Evolutionary conservation across 192 early-diverging fungal species (phyloP), one percentile per base, ranked within the genome.

Genomic region (Linnemannia elongata): DNA sequence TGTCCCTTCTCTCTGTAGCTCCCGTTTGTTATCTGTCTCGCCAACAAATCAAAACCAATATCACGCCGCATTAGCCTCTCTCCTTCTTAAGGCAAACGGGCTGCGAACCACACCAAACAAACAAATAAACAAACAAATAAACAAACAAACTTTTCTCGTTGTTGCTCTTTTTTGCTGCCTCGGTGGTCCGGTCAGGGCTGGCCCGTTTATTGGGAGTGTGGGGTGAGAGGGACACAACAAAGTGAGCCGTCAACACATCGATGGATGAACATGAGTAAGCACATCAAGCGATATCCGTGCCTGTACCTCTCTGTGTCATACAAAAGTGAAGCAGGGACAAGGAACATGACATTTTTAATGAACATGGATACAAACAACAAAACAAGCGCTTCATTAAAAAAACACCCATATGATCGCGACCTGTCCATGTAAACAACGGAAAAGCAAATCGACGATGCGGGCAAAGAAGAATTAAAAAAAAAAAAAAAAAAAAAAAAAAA

Each of bases 311-410:
- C 4, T 6, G 2, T 66, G 60, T 66, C 30, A 27, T 33, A 66
- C 60, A 66, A 66, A 9, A 45, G 44, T 45, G 9, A 45, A 15
- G 44, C 44, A 45, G 44, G 44, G 44, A 45, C 44, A 45, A 13
- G 13, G 13, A 13, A 45, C 60, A 66, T 15, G 17, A 52, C 20
- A n/a, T n/a, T n/a, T n/a, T n/a, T n/a, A 10, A 66, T 13, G 60
- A 30, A 66, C 30, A 66, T 66, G 60, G 27, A 66, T 33, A 60
- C 60, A 66, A 66, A 66, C 60, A 66, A 33, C 60, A 33, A 63
- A 33, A 27, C n/a, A 66, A 33, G 13, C 30, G 27, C 60, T 33
- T 33, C 18, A 22, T 4, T 49, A 17, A 15, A 49, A 49, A 49
- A 39, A 1, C 47, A 49, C 49, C 60, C 60, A 66, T 66, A 66